Conservation (phyloP, 768 basidiomycete genomes). For the Suillus ampliporus region DNA sequence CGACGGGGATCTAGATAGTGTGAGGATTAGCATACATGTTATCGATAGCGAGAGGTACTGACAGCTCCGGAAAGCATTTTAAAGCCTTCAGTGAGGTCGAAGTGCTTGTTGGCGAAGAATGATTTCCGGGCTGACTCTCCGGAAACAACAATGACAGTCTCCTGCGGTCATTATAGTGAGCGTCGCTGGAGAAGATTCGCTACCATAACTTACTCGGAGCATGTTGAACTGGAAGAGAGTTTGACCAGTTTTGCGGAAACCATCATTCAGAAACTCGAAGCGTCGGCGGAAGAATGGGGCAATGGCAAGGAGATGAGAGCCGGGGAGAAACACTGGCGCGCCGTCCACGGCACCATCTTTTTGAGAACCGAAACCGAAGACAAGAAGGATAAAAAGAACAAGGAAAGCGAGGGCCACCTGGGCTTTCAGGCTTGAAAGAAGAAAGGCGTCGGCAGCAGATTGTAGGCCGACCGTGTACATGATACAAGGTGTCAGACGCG, state of each 20-base stretch:
- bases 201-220: conserved; percentile 53
- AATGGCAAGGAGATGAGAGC: conserved; percentile 61
- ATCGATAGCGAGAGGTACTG: conserved; percentile 34
- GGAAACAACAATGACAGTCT: conserved; percentile 76
- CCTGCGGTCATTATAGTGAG: conserved; percentile 46
- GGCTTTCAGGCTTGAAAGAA: conserved; percentile 38
- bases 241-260: conserved; percentile 70
- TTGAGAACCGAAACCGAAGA: conserved; percentile 41
- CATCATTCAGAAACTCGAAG: conserved; percentile 76
- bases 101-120: conserved; percentile 71
- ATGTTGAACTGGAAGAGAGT: conserved; percentile 73
- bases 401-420: conserved; percentile 40
- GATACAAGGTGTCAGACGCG: conserved; percentile 28
- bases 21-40: conserved; percentile 24
- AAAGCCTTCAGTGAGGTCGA: conserved; percentile 82
- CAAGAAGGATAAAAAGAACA: conserved; percentile 47
- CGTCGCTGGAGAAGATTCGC: not conserved
- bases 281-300: conserved; percentile 71
- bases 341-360: conserved; percentile 50
- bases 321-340: conserved; percentile 61
- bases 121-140: conserved; percentile 71
- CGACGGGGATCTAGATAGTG: conserved; percentile 67
- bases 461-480: conserved; percentile 52
- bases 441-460: conserved; percentile 42
- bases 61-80: conserved; percentile 81